These are phyloP conservation scores for Solanum paucissectum DNA, from an alignment of 257 asterid genomes.

Conservation along the genomic window DNA sequence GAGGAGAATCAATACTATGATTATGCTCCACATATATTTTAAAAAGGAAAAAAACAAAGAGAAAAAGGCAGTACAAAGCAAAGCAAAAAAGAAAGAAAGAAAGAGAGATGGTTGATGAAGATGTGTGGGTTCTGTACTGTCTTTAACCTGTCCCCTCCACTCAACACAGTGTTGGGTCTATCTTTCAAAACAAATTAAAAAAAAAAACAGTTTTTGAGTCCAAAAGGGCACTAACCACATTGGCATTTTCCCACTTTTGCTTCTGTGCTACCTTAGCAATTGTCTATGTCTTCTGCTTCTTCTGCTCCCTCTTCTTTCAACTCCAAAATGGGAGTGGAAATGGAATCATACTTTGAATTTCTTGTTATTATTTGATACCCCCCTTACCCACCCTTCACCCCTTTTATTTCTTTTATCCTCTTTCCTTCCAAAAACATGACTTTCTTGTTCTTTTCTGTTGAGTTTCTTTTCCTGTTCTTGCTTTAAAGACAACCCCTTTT, in stretches of 20 bases:
- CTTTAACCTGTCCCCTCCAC: conserved; percentile 96
- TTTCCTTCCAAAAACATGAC: conserved; percentile 11
- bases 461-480: conserved; percentile 25
- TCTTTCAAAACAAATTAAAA: not conserved
- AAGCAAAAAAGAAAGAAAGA: not conserved
- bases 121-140: conserved; percentile 88
- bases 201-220: conserved; percentile 22
- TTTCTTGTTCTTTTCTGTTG: conserved; percentile 9
- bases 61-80: conserved; percentile 1
- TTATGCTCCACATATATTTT: not conserved
- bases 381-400: conserved; percentile 1
- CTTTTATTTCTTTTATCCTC: not conserved
- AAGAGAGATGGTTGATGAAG: conserved; percentile 29
- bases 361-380: conserved; percentile 71
- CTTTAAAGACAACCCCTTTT: conserved; percentile 43
- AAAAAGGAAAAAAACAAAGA: conserved; percentile 3
- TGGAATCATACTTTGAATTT: conserved; percentile 77
- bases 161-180: conserved; percentile 34
- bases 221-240: conserved; percentile 57
- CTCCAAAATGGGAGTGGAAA: conserved; percentile 52
- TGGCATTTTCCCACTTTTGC: conserved; percentile 63
- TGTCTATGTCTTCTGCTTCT: conserved; percentile 76
- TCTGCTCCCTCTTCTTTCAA: conserved; percentile 50
- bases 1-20: not conserved
- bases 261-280: conserved; percentile 58